Evolutionary conservation across 352 stramenopile species (phyloP).

Genomic region (Peronosclerospora sorghi): DNA sequence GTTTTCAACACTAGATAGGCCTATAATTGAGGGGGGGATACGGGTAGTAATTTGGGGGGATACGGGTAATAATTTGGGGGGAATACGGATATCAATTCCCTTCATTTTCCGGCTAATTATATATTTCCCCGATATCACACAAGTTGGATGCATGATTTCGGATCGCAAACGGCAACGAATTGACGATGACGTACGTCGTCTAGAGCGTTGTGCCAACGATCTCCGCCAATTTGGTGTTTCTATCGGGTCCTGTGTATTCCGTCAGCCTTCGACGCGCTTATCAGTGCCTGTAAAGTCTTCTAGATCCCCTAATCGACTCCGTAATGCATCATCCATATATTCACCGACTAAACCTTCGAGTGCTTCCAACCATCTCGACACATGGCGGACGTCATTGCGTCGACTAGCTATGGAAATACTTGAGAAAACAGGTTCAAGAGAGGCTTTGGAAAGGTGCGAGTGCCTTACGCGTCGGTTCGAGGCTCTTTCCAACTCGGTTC

Average conservation of each 20-base stretch:
- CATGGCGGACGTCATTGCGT: slow-evolving; percentile 22
- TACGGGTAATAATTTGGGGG: too few relatives aligned
- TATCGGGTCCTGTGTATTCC: slow-evolving; percentile 20
- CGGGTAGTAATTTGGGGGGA: too few relatives aligned
- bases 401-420: slow-evolving; percentile 14
- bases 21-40: too few relatives aligned
- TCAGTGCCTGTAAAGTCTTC: slow-evolving; percentile 12
- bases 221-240: slow-evolving; percentile 15
- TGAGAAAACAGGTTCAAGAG: slow-evolving; percentile 5
- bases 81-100: too few relatives aligned
- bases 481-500: slow-evolving; percentile 26
- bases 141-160: too few relatives aligned
- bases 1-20: too few relatives aligned
- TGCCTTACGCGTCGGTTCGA: slow-evolving; percentile 30
- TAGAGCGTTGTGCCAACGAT: slow-evolving; percentile 25
- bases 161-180: slow-evolving; percentile 19
- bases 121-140: too few relatives aligned
- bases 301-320: slow-evolving; percentile 2
- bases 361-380: slow-evolving; percentile 4
- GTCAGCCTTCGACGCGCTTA: slow-evolving; percentile 1
- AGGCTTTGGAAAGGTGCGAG: slow-evolving; percentile 16
- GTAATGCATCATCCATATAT: background rate
- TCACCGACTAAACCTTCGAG: slow-evolving; percentile 13
- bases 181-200: slow-evolving; percentile 11
- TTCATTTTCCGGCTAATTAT: too few relatives aligned